Evolutionary conservation across 2,329 filamentous ascomycete genomes (phyloP), one percentile per base, ranked within the genome.

Genomic region (Neofusicoccum laricinum): DNA sequence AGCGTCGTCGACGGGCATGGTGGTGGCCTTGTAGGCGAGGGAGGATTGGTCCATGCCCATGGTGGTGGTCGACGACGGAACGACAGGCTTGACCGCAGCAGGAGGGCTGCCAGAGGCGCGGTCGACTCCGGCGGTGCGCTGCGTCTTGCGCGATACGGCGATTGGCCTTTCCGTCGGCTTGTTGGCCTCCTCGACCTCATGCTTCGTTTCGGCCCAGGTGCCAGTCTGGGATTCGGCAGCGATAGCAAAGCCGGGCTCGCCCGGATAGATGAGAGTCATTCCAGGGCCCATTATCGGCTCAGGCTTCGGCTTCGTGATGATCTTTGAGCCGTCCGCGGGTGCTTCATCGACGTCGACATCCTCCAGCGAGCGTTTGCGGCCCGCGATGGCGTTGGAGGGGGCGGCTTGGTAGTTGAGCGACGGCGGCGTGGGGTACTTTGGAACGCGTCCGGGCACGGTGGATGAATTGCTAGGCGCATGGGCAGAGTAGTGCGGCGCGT

Each of bases 311-410:
- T 86, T 85, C 65, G 79, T 74, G 63, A 78, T 71, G 61, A 76
- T 67, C 66, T 81, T 76, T 64, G 81, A 75, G 75, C 85, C 84
- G 71, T 88, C 78, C 72, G 77, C 76, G 57, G 71, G 71, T 55
- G 78, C 78, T 66, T 87, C 82, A 69, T 88, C 85, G 61, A 91
- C 86, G 70, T 91, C 90, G 64, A 90, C 89, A 76, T 93, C 90
- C 71, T 91, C 88, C 73, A 90, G 85, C 67, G 89, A 91, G 69
- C 90, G 88, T 79, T 93, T 93, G 73, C 89, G 88, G 69, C 90
- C 88, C 69, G 86, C 85, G 67, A 80, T 71, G 69, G 74, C 69
- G 69, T 76, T 77, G 68, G 74, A 75, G 36, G 72, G 70, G 66
- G 75, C 73, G 66, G 76, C 76, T 71, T 76, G 75, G 70, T 79